Base-by-base conservation (phyloP, 805 yeast species). In the Lipomyces spencermartinsiae region DNA sequence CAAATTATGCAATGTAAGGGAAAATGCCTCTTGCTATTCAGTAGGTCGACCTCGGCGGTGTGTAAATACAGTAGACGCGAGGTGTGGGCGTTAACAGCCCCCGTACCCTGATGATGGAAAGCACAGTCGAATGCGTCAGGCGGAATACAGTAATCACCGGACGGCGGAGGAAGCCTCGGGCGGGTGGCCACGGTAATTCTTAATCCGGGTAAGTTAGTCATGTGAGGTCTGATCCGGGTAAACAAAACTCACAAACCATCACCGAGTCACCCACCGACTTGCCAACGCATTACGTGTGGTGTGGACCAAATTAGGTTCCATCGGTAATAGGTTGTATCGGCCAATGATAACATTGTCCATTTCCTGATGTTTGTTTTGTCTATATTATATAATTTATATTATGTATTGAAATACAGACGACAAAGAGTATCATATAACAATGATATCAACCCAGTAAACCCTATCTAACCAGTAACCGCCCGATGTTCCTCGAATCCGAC, bases 181-280 rank as follows among this genome's bases (percentile, higher is more conserved):
- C 22, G 25, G 49, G n/a, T 19, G n/a, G 22, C 8, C 22, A 19
- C 22, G 49, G 19, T 9, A 43, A 5, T 4, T 39, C 14, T 16
- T 43, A 43, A 43, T 43, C 49, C 49, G 49, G 49, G 49, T 43
- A 43, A 43, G 10, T 14, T n/a, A 43, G 49, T 43, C 49, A 43
- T 43, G 22, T 43, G 49, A 43, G 49, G 3, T 3, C 1, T n/a
- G 49, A 16, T 2, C 49, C 49, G 49, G 22, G 49, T 43, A 43
- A 43, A 16, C 16, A 1, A 43, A 19, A 6, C 22, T 43, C 29
- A n/a, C n/a, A 25, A 25, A 25, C 29, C 29, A 25, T 3, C 29
- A 25, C 2, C 29, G 2, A 25, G 29, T 25, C 29, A 25, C 2
- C 3, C 29, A 25, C 3, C 29, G 3, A 16, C 1, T 5, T 43